Evolutionary conservation across 495 filamentous ascomycete species (phyloP).

Genomic region (Podospora comata): DNA sequence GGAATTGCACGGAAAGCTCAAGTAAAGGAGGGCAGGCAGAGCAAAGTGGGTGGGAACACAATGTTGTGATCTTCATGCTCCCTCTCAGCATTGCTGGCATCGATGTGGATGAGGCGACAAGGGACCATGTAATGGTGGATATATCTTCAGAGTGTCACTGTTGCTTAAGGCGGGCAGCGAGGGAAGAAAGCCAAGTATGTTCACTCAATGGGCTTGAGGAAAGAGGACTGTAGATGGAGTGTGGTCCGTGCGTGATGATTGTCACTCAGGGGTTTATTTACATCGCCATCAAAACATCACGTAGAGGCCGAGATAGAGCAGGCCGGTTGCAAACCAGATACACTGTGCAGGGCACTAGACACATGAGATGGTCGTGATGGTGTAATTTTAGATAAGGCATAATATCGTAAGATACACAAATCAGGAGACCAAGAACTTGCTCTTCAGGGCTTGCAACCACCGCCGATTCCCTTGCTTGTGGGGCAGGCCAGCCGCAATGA

Average conservation of each 20-base stretch:
- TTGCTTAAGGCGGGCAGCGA: neutral
- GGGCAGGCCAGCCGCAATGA: too few species aligned
- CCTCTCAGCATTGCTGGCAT: neutral
- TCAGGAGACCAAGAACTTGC: neutral
- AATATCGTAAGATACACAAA: neutral
- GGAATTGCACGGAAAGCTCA: neutral
- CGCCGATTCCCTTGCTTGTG: too few species aligned
- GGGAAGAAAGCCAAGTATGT: neutral
- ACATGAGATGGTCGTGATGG: neutral
- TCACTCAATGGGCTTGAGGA: neutral
- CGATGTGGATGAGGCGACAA: neutral
- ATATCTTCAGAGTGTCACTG: neutral
- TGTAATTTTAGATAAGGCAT: neutral
- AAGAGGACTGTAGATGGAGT: neutral
- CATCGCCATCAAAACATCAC: neutral
- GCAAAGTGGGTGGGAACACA: neutral
- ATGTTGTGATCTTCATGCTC: neutral
- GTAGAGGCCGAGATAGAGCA: neutral
- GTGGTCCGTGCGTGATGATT: neutral
- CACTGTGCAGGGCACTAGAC: neutral
- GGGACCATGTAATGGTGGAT: neutral
- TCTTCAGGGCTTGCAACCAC: neutral
- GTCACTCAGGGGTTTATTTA: neutral
- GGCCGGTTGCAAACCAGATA: neutral
- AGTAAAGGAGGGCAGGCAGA: neutral